Evolutionary conservation across 805 yeast species (phyloP).

Genomic region (Hanseniaspora clermontiae): DNA sequence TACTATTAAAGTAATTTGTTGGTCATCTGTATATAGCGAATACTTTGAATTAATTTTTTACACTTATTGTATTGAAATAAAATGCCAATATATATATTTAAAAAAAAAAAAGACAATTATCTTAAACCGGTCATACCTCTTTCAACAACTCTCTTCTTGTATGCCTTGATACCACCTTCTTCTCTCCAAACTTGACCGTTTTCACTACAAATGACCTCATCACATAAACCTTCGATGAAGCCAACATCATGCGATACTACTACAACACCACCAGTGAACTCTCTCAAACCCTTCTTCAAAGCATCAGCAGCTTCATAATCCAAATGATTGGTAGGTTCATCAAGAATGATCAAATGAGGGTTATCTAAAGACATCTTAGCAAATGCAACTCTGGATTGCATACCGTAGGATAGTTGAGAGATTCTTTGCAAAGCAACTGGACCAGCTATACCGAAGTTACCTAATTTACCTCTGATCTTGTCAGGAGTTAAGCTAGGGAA

Average conservation of each 20-base stretch:
- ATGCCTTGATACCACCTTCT: slow-evolving; percentile 72
- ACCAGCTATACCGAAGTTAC: slow-evolving; percentile 95
- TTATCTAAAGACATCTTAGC: slow-evolving; percentile 82
- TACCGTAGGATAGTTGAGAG: slow-evolving; percentile 90
- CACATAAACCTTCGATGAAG: slow-evolving; percentile 76
- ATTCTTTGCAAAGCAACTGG: slow-evolving; percentile 83
- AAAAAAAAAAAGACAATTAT: neutral
- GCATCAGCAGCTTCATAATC: slow-evolving; percentile 98
- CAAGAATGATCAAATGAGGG: slow-evolving; percentile 84
- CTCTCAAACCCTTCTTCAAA: slow-evolving; percentile 71
- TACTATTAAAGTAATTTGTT: slow-evolving; percentile 37
- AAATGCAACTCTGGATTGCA: slow-evolving; percentile 94
- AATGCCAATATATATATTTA: neutral
- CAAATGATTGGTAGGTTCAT: slow-evolving; percentile 97
- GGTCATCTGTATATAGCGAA: neutral
- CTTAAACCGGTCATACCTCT: slow-evolving; percentile 28
- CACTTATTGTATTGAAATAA: neutral
- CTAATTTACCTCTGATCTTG: slow-evolving; percentile 91
- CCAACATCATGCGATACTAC: slow-evolving; percentile 98
- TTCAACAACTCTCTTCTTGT: slow-evolving; percentile 74
- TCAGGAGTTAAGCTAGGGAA: slow-evolving; percentile 93
- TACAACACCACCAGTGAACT: slow-evolving; percentile 87
- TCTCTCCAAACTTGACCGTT: slow-evolving; percentile 65
- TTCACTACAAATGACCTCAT: slow-evolving; percentile 93
- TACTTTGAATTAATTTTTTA: neutral